Evolutionary conservation across 345 rosid species (phyloP).

Genomic region (Gossypium rotundifolium): DNA sequence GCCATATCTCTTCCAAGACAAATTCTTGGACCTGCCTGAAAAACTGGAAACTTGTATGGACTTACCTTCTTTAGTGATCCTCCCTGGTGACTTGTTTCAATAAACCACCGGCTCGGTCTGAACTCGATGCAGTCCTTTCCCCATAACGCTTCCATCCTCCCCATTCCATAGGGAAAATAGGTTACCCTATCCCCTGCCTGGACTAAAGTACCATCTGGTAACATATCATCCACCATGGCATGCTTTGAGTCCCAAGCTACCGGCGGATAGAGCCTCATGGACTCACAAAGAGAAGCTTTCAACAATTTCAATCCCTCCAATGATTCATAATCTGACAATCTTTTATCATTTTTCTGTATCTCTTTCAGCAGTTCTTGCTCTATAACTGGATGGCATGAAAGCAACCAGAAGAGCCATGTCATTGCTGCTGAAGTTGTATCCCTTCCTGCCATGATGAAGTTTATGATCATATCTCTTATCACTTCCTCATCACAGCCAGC

Average conservation of each 20-base stretch:
- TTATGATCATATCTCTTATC: constrained; percentile 48
- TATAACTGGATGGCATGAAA: constrained; percentile 31
- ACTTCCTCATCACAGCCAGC: constrained; percentile 37
- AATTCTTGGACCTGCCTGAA: constrained; percentile 75
- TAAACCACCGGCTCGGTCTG: constrained; percentile 64
- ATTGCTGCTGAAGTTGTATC: constrained; percentile 64
- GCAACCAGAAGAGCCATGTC: constrained; percentile 60
- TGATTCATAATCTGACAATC: constrained; percentile 24
- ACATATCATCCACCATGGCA: constrained; percentile 36
- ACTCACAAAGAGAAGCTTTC: constrained; percentile 60
- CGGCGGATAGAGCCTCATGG: constrained; percentile 69
- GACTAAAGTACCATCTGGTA: constrained; percentile 65
- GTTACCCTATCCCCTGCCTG: constrained; percentile 80
- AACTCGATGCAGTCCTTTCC: constrained; percentile 55
- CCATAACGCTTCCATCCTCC: constrained; percentile 81
- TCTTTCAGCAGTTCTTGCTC: constrained; percentile 38
- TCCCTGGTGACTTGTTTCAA: not conserved
- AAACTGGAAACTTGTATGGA: constrained; percentile 56
- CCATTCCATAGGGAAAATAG: constrained; percentile 83
- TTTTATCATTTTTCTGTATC: constrained; percentile 18
- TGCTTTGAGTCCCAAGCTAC: constrained; percentile 73
- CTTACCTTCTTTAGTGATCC: constrained; percentile 38
- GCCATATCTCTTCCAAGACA: constrained; percentile 80
- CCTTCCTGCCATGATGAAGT: constrained; percentile 63
- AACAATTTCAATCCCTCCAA: constrained; percentile 38